Evolutionary conservation across 352 stramenopile species (phyloP).

Genomic region (Globisporangium nunn): DNA sequence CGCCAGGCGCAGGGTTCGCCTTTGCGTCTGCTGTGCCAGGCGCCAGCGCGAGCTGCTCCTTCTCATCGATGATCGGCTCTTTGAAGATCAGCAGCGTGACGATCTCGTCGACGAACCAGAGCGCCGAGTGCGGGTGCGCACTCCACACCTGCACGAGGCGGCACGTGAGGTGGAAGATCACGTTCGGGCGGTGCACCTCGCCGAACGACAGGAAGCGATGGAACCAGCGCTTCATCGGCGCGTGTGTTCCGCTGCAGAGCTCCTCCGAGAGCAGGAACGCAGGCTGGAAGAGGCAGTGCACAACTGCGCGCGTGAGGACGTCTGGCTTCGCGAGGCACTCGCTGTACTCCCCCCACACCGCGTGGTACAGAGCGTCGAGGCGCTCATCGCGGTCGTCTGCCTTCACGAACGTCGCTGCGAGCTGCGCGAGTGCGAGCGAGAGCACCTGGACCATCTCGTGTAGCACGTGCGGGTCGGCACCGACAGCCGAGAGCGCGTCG

Average conservation of each 20-base stretch:
- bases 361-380: slow-evolving; percentile 36
- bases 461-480: slow-evolving; percentile 48
- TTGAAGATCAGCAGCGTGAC: slow-evolving; percentile 69
- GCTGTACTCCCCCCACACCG: slow-evolving; percentile 64
- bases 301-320: slow-evolving; percentile 48
- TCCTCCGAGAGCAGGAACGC: slow-evolving; percentile 33
- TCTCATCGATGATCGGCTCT: slow-evolving; percentile 65
- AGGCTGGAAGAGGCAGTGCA: slow-evolving; percentile 69
- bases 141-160: slow-evolving; percentile 63
- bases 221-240: slow-evolving; percentile 56
- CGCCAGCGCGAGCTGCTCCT: slow-evolving; percentile 30
- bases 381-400: slow-evolving; percentile 14
- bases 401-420: slow-evolving; percentile 27
- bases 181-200: slow-evolving; percentile 54
- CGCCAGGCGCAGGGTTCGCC: not conserved
- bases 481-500: slow-evolving; percentile 41
- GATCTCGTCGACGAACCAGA: slow-evolving; percentile 58
- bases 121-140: slow-evolving; percentile 31
- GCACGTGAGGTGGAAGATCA: slow-evolving; percentile 71
- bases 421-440: slow-evolving; percentile 34
- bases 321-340: slow-evolving; percentile 69
- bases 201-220: slow-evolving; percentile 45
- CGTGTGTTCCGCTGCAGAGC: slow-evolving; percentile 15
- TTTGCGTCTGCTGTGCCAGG: not conserved
- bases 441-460: slow-evolving; percentile 67